A percentile compares a stretch with the other conserved stretches of the same genome.
Evolutionary conservation across 768 basidiomycete species (phyloP).

Genomic region (Calvatia gigantea): DNA sequence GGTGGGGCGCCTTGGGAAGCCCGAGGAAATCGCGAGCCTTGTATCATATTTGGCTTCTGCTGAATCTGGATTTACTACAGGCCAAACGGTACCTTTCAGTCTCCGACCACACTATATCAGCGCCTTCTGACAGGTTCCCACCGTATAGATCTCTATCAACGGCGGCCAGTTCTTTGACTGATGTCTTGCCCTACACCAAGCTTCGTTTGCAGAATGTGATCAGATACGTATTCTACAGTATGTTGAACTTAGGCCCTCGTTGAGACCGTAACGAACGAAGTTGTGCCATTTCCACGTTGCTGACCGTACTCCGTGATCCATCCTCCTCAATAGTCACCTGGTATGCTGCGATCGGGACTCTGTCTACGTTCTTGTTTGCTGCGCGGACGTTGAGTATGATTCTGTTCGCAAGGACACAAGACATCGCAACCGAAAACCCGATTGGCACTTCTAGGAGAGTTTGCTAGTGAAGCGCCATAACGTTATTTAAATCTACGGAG

Average conservation of each 20-base stretch:
- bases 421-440: conserved; percentile 55
- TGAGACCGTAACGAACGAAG: conserved; percentile 21
- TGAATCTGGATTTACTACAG: conserved; percentile 18
- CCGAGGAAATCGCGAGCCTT: conserved; percentile 15
- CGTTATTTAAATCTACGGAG: neutral
- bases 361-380: conserved; percentile 28
- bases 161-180: conserved; percentile 7
- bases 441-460: conserved; percentile 49
- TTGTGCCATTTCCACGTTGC: conserved; percentile 23
- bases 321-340: conserved; percentile 11
- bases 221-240: neutral
- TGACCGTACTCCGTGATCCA: conserved; percentile 15
- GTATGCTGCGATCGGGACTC: neutral
- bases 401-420: conserved; percentile 55
- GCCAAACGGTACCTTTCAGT: conserved; percentile 5
- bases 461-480: conserved; percentile 24
- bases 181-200: neutral
- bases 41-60: conserved; percentile 20
- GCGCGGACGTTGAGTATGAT: conserved; percentile 53
- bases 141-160: conserved; percentile 5
- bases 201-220: neutral
- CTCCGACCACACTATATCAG: neutral
- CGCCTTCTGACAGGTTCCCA: neutral
- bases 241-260: neutral
- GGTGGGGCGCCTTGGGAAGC: neutral